A percentile compares a stretch with the other conserved stretches of the same genome.
Evolutionary conservation across 305 asterid species (phyloP).

Genomic region (Fraxinus greggii): DNA sequence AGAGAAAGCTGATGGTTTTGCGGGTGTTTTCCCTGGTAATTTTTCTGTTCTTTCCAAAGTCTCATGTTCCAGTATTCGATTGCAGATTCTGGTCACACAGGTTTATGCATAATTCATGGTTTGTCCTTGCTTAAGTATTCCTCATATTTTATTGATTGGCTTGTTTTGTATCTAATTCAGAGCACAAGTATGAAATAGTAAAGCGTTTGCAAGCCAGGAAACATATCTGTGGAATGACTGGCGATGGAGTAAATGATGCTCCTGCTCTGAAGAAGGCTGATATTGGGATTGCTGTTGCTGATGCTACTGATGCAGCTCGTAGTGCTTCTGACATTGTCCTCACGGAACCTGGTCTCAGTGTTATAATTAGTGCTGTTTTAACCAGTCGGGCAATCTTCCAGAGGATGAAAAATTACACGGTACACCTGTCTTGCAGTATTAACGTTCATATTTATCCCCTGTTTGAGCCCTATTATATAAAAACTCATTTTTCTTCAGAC

Average conservation of each 20-base stretch:
- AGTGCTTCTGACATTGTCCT: slow-evolving; percentile 99
- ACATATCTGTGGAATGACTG: slow-evolving; percentile 99
- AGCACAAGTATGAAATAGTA: slow-evolving; percentile 96
- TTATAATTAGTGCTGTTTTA: slow-evolving; percentile 93
- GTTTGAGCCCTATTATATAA: neutral
- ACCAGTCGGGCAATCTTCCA: slow-evolving; percentile 98
- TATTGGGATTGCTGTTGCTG: slow-evolving; percentile 97
- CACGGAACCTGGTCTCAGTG: slow-evolving; percentile 98
- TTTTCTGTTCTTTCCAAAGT: neutral
- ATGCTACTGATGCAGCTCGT: slow-evolving; percentile 99
- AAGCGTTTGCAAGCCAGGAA: slow-evolving; percentile 98
- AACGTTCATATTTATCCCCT: neutral
- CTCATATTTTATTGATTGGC: slow-evolving; percentile 14
- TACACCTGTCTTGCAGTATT: slow-evolving; percentile 24
- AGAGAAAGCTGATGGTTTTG: slow-evolving; percentile 98
- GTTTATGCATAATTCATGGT: neutral
- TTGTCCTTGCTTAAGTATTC: neutral
- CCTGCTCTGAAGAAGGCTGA: slow-evolving; percentile 98
- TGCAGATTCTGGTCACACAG: neutral
- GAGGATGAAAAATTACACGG: slow-evolving; percentile 99
- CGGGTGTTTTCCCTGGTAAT: slow-evolving; percentile 97
- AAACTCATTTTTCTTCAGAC: neutral
- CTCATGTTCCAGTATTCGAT: neutral
- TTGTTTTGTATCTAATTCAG: slow-evolving; percentile 41
- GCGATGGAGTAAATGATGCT: slow-evolving; percentile 98